Base-by-base conservation (phyloP, 2,329 filamentous ascomycete species). In the Thelonectria rubi region DNA sequence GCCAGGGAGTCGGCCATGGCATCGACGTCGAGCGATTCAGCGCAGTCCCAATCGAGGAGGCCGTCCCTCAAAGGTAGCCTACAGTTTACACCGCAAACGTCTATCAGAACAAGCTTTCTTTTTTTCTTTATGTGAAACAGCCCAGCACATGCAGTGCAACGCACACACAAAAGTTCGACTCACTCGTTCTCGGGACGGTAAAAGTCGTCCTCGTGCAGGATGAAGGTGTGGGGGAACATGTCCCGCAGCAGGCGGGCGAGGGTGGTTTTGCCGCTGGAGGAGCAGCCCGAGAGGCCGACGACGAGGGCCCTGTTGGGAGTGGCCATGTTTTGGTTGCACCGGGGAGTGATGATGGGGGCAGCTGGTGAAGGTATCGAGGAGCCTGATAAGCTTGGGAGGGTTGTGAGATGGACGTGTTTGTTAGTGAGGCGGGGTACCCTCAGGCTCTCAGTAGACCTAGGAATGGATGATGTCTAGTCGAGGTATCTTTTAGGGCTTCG, bases 131-230 rank as follows among this genome's bases (percentile, higher is more conserved):
- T 21, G 17, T 37, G 34, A 15, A 37, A 37, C 34, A 7, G 11
- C 5, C 20, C 6, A 45, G 17, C 3, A 15, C 42, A 45, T 21
- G 15, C 21, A 14, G 10, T 15, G 30, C n/a, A 15, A 26, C 20
- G 5, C n/a, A n/a, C n/a, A n/a, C n/a, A n/a, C n/a, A n/a, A n/a
- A n/a, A n/a, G n/a, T n/a, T n/a, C n/a, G 0, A 77, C 84, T 73
- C 72, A 92, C 85, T 93, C 84, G 30, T 84, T 79, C 74, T 98
- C 94, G 1, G 91, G 82, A 66, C 88, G 88, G 80, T 97, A 99
- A 75, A 98, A 99, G 77, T 99, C 95, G 80, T 99, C 95, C 75
- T 97, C 88, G 76, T 99, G 95, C 20, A 99, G 84, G 72, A 98
- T 91, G 73, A 93, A 94, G 15, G 88, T 84, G 67, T 84, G 82